Evolutionary conservation across 2,329 filamentous ascomycete genomes (phyloP), one percentile per base, ranked within the genome.

Genomic region (Colletotrichum sp.): DNA sequence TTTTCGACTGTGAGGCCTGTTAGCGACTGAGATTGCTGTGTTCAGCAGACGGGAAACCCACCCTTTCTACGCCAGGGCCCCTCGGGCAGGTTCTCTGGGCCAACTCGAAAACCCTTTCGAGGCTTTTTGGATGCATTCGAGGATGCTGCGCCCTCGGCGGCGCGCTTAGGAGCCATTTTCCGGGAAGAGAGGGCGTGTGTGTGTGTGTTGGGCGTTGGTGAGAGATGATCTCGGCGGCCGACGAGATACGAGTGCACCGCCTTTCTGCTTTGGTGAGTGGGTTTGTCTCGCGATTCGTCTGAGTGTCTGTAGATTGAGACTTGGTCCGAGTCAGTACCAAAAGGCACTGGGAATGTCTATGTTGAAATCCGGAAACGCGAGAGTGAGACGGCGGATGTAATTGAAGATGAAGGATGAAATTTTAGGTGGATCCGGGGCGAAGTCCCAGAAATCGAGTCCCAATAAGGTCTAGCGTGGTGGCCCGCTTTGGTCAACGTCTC

Each of bases 41-140:
- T 64, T 26, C 52, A 30, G 34, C 39, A 13, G 75, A 24, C 62
- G 32, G 52, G 26, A 34, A 80, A 32, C 83, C 73, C 80, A 90
- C 89, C 87, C 86, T 98, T 98, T 80, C 96, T 93, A 81, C 92
- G 92, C 90, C 97, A 95, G 26, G 94, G 93, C 71, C 96, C 96
- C 84, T 98, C 96, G 55, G 96, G 96, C 30, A 99, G 89, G 84
- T 98, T 98, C 49, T 94, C 94, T 34, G 96, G 96, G 0, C 96
- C 96, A 72, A 98, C 94, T 55, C 91, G 91, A 87, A 99, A 98
- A 67, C 95, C 95, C 80, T 94, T 93, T 79, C 87, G 88, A 73
- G 86, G 85, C 82, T 90, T 92, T 81, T 91, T 92, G 18, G 85
- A 82, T 62, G 81, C 82, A 18, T 82, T 78, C 24, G 69, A 21